A percentile compares a stretch with the other conserved stretches of the same genome.
Conservation (phyloP, 1,284 basidiomycete species). For the Austroboletus niveus region DNA sequence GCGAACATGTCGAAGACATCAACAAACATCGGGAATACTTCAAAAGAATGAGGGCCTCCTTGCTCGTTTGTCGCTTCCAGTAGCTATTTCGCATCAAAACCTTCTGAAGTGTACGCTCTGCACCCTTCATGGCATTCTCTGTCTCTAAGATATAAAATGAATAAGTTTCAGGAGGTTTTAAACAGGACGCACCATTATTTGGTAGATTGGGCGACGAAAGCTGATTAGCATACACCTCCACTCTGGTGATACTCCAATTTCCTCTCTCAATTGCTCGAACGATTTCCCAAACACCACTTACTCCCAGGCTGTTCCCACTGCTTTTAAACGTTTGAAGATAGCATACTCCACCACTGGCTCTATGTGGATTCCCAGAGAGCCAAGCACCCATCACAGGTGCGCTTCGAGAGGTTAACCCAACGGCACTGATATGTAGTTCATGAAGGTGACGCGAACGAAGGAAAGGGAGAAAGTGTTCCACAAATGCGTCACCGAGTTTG, state of each 20-base stretch:
- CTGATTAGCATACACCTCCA: conserved; percentile 55
- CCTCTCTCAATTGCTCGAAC: conserved; percentile 42
- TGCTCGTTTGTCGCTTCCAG: conserved; percentile 44
- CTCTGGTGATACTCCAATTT: conserved; percentile 49
- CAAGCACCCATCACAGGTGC: conserved; percentile 25
- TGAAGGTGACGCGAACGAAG: conserved; percentile 29
- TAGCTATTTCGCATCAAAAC: conserved; percentile 48
- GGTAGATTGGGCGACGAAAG: conserved; percentile 13
- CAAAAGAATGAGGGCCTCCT: conserved; percentile 52
- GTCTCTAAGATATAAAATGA: conserved; percentile 16
- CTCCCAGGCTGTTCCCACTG: conserved; percentile 56
- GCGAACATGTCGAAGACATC: conserved; percentile 29
- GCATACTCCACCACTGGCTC: conserved; percentile 31
- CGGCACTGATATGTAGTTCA: conserved; percentile 30
- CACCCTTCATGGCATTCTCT: conserved; percentile 35
- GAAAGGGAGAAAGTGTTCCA: conserved; percentile 26
- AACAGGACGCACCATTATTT: conserved; percentile 9
- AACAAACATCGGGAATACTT: conserved; percentile 51
- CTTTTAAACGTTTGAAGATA: conserved; percentile 50
- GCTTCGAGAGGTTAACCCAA: conserved; percentile 30
- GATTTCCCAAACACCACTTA: conserved; percentile 44
- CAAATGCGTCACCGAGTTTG: conserved; percentile 27
- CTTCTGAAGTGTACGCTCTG: conserved; percentile 38
- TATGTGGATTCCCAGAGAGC: conserved; percentile 19
- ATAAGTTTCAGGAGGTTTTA: not conserved